Evolutionary conservation across 495 filamentous ascomycete genomes (phyloP), one percentile per base, ranked within the genome.

Genomic region (Xylaria palmicola): DNA sequence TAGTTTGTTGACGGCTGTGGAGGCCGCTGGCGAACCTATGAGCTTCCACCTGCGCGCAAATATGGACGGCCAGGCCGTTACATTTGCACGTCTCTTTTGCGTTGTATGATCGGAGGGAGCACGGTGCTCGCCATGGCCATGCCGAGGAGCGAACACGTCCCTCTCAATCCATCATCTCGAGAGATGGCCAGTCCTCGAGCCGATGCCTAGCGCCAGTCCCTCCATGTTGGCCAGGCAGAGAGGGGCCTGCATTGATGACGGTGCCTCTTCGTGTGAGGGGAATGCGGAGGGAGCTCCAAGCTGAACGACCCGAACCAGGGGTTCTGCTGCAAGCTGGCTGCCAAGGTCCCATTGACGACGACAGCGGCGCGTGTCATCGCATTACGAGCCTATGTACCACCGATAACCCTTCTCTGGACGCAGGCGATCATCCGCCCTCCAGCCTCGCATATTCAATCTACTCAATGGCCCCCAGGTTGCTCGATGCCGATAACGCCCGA

Each of bases 71-170:
- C 22, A 34, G 34, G 34, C 34, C 10, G 36, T 59, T 47, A 51
- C 24, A 32, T 41, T 36, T 40, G 6, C 26, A 40, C 32, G 34
- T 12, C 36, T 52, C n/a, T 26, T 20, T 10, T 12, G 6, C 32
- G 12, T 49, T 51, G 57, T 60, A 48, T 19, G 47, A 51, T 60
- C 47, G 47, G 56, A 59, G 26, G 47, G 56, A 59, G 26, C n/a
- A 59, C 37, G 56, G 56, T 37, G 48, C 19, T 22, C 37, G 36
- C 47, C 57, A 52, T 37, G 37, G 19, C 19, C 22, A 37, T 32
- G 39, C 39, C n/a, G 36, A 26, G 39, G n/a, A 37, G 29, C 13
- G 27, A n/a, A 17, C 7, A 6, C 27, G 8, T 32, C 20, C 32
- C 22, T 17, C 22, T 26, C 36, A 7, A 13, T 52, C 22, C 57